Conservation (phyloP, 1,284 basidiomycete genomes). For the Cutaneotrichosporon cyanovorans region DNA sequence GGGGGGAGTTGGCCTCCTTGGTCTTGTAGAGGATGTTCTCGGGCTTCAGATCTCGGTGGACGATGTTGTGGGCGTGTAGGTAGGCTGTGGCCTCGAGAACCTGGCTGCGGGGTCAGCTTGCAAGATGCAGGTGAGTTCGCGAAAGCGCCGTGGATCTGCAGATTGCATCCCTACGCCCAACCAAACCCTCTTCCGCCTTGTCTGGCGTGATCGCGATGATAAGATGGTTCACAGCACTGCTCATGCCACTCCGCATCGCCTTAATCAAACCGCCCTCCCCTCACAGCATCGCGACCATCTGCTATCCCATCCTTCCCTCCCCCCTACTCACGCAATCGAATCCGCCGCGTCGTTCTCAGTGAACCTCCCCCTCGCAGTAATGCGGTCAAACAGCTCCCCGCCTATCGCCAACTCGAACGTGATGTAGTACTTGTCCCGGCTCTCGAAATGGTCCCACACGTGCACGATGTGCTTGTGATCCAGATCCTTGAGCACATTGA, state of each 20-base stretch:
- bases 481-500: constrained; percentile 77
- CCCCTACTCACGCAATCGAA: constrained; percentile 57
- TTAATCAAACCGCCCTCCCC: too few relatives aligned
- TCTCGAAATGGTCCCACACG: constrained; percentile 62
- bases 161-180: too few relatives aligned
- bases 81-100: constrained; percentile 73
- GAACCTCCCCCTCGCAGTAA: constrained; percentile 74
- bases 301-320: too few relatives aligned
- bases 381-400: constrained; percentile 81
- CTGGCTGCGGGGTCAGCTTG: constrained; percentile 23
- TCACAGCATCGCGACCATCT: neutral
- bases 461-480: constrained; percentile 82
- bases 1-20: constrained; percentile 60
- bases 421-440: constrained; percentile 80
- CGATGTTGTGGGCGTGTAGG: constrained; percentile 77
- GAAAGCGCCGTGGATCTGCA: too few relatives aligned
- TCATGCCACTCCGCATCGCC: too few relatives aligned
- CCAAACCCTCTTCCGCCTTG: too few relatives aligned
- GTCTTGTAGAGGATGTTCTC: constrained; percentile 92
- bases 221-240: neutral
- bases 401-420: constrained; percentile 84
- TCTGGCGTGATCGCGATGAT: too few relatives aligned
- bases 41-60: constrained; percentile 89
- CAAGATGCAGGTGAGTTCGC: neutral
- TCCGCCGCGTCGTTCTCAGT: constrained; percentile 76